Percentiles rank a stretch among this genome's conserved stretches.
phyloP scores from a whole-genome alignment of 148 eudicot species.

The Arbutus unedo region DNA sequence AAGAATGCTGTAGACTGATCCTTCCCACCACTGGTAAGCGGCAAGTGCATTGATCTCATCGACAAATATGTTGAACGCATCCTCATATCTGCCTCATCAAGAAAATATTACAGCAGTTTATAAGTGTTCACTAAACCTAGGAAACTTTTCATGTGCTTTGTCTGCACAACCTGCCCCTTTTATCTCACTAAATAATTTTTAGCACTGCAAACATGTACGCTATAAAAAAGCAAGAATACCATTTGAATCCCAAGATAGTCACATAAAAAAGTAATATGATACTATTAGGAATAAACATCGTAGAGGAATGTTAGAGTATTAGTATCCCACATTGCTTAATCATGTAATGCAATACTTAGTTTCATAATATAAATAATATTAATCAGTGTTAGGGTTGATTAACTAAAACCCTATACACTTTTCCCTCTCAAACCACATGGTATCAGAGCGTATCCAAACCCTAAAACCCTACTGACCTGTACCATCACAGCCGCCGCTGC shows the following conservation, averaged over 20 bases:
- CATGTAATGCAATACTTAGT: too few relatives aligned
- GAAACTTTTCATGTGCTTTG: not conserved
- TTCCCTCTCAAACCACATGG: too few relatives aligned
- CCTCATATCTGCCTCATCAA: conserved; percentile 63
- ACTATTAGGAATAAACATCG: not conserved
- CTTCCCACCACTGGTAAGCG: conserved; percentile 99
- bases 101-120: not conserved
- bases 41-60: conserved; percentile 88
- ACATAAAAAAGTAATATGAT: not conserved
- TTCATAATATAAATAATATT: too few relatives aligned
- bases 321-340: too few relatives aligned
- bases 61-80: conserved; percentile 89
- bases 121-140: not conserved
- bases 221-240: not conserved
- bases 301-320: too few relatives aligned
- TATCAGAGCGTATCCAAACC: too few relatives aligned
- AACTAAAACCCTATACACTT: too few relatives aligned
- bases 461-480: too few relatives aligned
- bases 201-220: not conserved
- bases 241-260: conserved; percentile 5
- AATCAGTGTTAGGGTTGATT: too few relatives aligned
- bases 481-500: too few relatives aligned
- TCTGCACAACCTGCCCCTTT: not conserved
- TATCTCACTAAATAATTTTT: not conserved
- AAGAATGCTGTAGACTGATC: conserved; percentile 75